These are phyloP conservation scores for Cladochytrium replicatum DNA, from an alignment of 192 early-diverging fungal species.

Conservation along the genomic window DNA sequence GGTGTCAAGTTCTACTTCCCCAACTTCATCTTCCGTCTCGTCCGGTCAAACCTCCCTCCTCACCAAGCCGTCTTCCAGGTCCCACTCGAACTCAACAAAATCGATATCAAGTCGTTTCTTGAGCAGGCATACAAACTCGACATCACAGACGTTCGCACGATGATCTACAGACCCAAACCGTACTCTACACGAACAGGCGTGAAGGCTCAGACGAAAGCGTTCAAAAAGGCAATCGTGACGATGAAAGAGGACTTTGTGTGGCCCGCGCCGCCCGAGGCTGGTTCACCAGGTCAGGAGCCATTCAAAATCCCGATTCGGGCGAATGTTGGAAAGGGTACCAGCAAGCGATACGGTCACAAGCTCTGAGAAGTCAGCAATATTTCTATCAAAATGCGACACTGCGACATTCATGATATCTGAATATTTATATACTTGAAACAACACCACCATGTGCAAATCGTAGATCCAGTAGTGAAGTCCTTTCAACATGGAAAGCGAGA, in stretches of 20 bases:
- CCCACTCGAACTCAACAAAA: slow-evolving; percentile 83
- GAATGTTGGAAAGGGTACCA: too few relatives aligned
- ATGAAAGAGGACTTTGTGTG: slow-evolving; percentile 57
- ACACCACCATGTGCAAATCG: too few relatives aligned
- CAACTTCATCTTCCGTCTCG: slow-evolving; percentile 71
- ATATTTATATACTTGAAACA: too few relatives aligned
- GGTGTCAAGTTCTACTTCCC: slow-evolving; percentile 69
- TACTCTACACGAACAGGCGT: slow-evolving; percentile 16
- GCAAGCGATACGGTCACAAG: too few relatives aligned
- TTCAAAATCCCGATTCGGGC: too few relatives aligned
- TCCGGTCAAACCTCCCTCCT: slow-evolving; percentile 62
- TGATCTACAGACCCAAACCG: slow-evolving; percentile 64
- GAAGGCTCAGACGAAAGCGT: slow-evolving; percentile 4
- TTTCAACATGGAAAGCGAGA: too few relatives aligned
- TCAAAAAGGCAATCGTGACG: slow-evolving; percentile 64
- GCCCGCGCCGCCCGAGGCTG: slow-evolving; percentile 38
- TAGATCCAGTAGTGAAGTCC: too few relatives aligned
- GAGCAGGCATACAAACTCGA: slow-evolving; percentile 71
- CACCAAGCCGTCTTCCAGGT: slow-evolving; percentile 89
- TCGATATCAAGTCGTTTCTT: slow-evolving; percentile 83
- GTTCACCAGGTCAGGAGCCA: too few relatives aligned
- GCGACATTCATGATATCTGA: too few relatives aligned
- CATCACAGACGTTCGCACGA: slow-evolving; percentile 79
- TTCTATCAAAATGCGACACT: too few relatives aligned
- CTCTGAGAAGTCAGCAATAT: too few relatives aligned